A percentile compares a stretch with the other conserved stretches of the same genome.
Conservation (phyloP, 108 stramenopile species). For the Cyclotella kingstonii region DNA sequence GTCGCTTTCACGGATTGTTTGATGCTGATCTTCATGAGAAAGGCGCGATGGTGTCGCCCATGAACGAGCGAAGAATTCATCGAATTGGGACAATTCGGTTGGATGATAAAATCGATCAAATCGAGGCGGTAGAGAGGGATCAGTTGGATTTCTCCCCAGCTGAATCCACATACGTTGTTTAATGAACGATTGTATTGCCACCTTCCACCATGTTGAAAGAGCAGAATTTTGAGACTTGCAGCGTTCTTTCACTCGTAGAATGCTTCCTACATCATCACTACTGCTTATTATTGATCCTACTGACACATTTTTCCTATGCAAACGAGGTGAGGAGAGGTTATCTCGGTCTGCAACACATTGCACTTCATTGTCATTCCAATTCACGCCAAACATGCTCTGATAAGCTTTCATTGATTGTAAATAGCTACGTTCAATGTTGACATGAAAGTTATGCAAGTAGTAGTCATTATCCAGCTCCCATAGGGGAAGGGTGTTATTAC, state of each 20-base stretch:
- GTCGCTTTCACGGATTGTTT: conserved; percentile 42
- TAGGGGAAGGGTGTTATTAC: conserved; percentile 65
- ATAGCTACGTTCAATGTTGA: conserved; percentile 57
- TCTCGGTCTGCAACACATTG: conserved; percentile 8
- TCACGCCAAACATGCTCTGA: conserved; percentile 63
- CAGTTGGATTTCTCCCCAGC: conserved; percentile 49
- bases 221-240: conserved; percentile 60
- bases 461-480: conserved; percentile 92
- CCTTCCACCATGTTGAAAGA: conserved; percentile 78
- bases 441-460: conserved; percentile 86
- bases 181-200: conserved; percentile 66
- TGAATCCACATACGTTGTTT: conserved; percentile 87
- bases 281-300: conserved; percentile 4
- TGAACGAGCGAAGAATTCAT: conserved; percentile 57
- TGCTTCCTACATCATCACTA: conserved; percentile 19
- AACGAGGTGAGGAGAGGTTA: not conserved
- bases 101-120: conserved; percentile 70
- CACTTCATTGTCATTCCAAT: conserved; percentile 50
- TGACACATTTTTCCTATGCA: conserved; percentile 10
- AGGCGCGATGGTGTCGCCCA: conserved; percentile 81
- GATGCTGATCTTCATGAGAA: conserved; percentile 70
- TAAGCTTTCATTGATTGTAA: conserved; percentile 71
- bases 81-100: conserved; percentile 46
- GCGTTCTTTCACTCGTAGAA: conserved; percentile 44
- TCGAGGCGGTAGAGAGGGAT: conserved; percentile 60